Evolutionary conservation across 331 rosid species (phyloP).

Genomic region (Arachis monticola): DNA sequence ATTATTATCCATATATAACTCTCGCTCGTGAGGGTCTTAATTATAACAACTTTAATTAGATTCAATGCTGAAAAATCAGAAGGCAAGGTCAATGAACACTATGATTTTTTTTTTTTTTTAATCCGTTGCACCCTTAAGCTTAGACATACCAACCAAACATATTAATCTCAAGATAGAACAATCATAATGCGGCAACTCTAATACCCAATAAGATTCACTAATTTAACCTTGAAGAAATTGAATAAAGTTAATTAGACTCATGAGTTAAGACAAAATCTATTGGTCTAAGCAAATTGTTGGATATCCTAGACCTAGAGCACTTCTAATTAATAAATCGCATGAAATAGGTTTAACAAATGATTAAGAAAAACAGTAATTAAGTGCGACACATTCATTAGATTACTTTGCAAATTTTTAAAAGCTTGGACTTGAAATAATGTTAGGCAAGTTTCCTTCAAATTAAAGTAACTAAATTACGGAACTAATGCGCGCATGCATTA

Average conservation of each 20-base stretch:
- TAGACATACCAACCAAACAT: constrained; percentile 23
- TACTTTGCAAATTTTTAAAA: constrained; percentile 1
- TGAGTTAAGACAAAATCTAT: constrained; percentile 39
- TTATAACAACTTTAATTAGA: constrained; percentile 25
- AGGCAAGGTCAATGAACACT: constrained; percentile 37
- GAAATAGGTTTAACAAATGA: constrained; percentile 16
- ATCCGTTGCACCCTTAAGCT: constrained; percentile 33
- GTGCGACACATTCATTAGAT: constrained; percentile 40
- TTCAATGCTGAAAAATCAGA: constrained; percentile 31
- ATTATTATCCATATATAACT: neutral
- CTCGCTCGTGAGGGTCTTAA: neutral
- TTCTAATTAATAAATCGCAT: neutral
- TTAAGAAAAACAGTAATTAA: constrained; percentile 27
- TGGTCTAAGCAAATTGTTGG: constrained; percentile 28
- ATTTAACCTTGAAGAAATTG: constrained; percentile 45
- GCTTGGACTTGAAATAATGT: constrained; percentile 7
- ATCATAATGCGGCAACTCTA: neutral
- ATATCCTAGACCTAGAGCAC: constrained; percentile 29
- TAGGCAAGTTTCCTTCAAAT: constrained; percentile 35
- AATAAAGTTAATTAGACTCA: constrained; percentile 14
- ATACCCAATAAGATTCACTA: constrained; percentile 39
- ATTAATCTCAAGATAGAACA: constrained; percentile 16
- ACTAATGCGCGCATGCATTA: constrained; percentile 46
- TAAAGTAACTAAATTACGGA: constrained; percentile 43
- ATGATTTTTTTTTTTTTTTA: constrained; percentile 20